A percentile compares a stretch with the other conserved stretches of the same genome.
Conservation (phyloP, 306 rosid genomes). For the Inga oerstediana region DNA sequence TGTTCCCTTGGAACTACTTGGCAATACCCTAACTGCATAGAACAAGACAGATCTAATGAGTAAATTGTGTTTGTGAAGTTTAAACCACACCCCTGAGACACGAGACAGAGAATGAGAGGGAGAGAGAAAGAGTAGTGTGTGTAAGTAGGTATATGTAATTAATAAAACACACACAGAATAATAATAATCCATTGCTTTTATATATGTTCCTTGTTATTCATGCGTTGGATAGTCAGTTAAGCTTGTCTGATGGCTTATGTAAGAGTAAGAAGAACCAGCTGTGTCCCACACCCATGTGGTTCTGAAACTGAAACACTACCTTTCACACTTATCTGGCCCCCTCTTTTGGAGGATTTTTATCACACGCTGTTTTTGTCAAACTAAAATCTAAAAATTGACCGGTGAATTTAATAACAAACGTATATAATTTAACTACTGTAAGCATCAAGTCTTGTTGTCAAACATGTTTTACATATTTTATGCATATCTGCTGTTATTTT, state of each 20-base stretch:
- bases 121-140: not conserved
- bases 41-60: constrained; percentile 43
- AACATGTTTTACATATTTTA: not conserved
- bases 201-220: constrained; percentile 5
- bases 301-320: constrained; percentile 1
- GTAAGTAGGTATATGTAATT: constrained; percentile 19
- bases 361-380: not conserved
- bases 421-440: not conserved
- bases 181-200: constrained; percentile 21
- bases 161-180: constrained; percentile 11
- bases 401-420: not conserved
- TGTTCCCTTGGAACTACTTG: constrained; percentile 62
- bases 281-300: constrained; percentile 52
- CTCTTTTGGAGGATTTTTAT: not conserved
- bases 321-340: not conserved
- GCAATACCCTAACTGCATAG: constrained; percentile 26
- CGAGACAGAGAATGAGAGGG: not conserved
- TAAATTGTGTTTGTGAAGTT: constrained; percentile 34
- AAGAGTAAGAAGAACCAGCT: constrained; percentile 35
- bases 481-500: not conserved
- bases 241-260: constrained; percentile 49
- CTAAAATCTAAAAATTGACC: not conserved
- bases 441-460: not conserved
- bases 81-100: constrained; percentile 2
- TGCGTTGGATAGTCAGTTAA: constrained; percentile 48